These are phyloP conservation scores for Mycena maculata DNA, from an alignment of 768 basidiomycete genomes.

Conservation along the genomic window DNA sequence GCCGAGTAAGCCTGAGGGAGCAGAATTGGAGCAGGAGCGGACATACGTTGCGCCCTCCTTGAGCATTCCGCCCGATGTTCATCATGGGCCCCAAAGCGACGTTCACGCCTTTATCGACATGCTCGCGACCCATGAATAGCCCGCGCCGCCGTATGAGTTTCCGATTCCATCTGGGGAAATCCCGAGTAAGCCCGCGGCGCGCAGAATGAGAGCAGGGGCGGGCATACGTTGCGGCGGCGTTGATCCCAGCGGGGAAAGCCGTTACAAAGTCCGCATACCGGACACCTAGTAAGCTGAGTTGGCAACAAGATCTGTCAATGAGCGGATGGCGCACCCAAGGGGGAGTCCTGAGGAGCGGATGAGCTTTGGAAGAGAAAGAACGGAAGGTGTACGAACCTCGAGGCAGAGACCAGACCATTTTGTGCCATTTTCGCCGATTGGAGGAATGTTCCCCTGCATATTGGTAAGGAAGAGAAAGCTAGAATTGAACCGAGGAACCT, in stretches of 20 bases:
- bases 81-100: slow-evolving; percentile 86
- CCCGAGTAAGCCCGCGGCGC: slow-evolving; percentile 5
- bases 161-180: slow-evolving; percentile 73
- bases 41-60: slow-evolving; percentile 88
- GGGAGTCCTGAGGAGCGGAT: slow-evolving; percentile 49
- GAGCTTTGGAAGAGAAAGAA: not conserved
- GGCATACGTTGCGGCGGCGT: slow-evolving; percentile 83
- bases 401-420: slow-evolving; percentile 79
- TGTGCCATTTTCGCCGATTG: slow-evolving; percentile 55
- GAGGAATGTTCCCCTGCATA: slow-evolving; percentile 65
- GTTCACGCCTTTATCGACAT: slow-evolving; percentile 86
- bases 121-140: slow-evolving; percentile 83
- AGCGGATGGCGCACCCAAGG: slow-evolving; percentile 52
- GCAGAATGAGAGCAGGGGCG: not conserved
- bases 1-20: too few relatives aligned
- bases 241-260: slow-evolving; percentile 87
- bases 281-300: slow-evolving; percentile 85
- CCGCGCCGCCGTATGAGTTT: slow-evolving; percentile 82
- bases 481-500: slow-evolving; percentile 31
- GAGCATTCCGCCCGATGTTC: slow-evolving; percentile 84
- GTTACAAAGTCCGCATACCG: slow-evolving; percentile 79
- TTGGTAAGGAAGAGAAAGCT: not conserved
- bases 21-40: too few relatives aligned
- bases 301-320: not conserved
- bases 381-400: slow-evolving; percentile 53